These are phyloP conservation scores for Fusarium sarcochroum DNA, from an alignment of 2,329 filamentous ascomycete species.

Conservation along the genomic window DNA sequence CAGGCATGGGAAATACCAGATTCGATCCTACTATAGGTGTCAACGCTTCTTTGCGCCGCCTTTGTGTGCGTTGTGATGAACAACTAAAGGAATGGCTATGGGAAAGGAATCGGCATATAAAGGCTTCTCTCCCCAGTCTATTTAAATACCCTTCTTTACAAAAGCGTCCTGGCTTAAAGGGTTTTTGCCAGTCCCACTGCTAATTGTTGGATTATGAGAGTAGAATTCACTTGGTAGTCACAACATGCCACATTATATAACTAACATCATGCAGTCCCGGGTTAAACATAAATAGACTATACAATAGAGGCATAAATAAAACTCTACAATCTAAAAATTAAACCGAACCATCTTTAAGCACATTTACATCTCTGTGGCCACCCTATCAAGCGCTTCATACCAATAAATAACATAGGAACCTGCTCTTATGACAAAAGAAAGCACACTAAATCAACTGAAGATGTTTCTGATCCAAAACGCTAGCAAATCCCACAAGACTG, in stretches of 20 bases:
- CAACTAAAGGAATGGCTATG: conserved; percentile 29
- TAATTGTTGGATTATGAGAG: too few relatives aligned
- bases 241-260: too few relatives aligned
- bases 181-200: too few relatives aligned
- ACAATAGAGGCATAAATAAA: too few relatives aligned
- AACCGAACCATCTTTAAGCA: neutral
- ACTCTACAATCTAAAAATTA: neutral
- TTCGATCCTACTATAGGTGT: conserved; percentile 37
- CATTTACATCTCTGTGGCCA: neutral
- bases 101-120: conserved; percentile 41
- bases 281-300: too few relatives aligned
- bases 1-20: conserved; percentile 42
- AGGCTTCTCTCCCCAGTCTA: conserved; percentile 40
- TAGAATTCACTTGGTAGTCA: too few relatives aligned
- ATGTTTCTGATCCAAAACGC: neutral
- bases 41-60: conserved; percentile 29
- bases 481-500: neutral
- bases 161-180: neutral
- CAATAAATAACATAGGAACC: neutral
- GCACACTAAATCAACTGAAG: conserved; percentile 2
- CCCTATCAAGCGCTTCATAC: neutral
- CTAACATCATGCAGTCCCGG: too few relatives aligned
- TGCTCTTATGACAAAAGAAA: neutral
- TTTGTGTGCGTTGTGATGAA: conserved; percentile 43
- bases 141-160: rapidly evolving